A percentile compares a stretch with the other conserved stretches of the same genome.
Evolutionary conservation across 257 asterid genomes (phyloP).

Genomic region (Asclepias syriaca): DNA sequence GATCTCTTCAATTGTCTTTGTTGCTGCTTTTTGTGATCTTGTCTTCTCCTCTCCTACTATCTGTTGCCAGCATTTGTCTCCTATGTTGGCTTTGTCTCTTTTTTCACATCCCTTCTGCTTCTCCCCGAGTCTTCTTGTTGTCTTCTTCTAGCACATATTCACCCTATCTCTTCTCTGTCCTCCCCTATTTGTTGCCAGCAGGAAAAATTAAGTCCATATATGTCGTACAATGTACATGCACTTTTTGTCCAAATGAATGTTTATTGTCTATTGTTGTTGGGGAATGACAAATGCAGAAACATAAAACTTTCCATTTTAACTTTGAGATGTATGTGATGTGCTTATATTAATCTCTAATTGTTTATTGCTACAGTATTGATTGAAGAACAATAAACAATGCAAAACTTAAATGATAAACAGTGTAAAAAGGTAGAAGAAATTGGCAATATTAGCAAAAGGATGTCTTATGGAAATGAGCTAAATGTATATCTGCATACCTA

Average conservation of each 20-base stretch:
- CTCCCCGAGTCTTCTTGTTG: not conserved
- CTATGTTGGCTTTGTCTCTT: not conserved
- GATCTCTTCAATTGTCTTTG: no score
- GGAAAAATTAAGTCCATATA: no score
- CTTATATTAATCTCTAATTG: not conserved
- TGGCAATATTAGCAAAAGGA: not conserved
- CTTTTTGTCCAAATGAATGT: not conserved
- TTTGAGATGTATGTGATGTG: not conserved
- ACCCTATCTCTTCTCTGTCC: not conserved
- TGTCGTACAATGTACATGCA: not conserved
- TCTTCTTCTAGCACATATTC: not conserved
- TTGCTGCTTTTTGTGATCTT: no score
- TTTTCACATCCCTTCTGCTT: not conserved
- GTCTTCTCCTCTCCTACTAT: not conserved
- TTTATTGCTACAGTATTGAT: not conserved
- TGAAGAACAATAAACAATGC: not conserved
- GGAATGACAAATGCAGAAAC: not conserved
- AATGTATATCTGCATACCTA: not conserved
- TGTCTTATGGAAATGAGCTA: not conserved
- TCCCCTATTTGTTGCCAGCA: not conserved
- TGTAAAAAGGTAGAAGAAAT: not conserved
- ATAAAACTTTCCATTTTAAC: not conserved
- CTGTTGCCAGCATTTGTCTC: no score
- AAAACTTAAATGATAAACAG: no score
- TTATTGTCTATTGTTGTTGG: not conserved